Evolutionary conservation across 2,329 filamentous ascomycete species (phyloP), one percentile per base, ranked within the genome.

Genomic region (Aspergillus felis): DNA sequence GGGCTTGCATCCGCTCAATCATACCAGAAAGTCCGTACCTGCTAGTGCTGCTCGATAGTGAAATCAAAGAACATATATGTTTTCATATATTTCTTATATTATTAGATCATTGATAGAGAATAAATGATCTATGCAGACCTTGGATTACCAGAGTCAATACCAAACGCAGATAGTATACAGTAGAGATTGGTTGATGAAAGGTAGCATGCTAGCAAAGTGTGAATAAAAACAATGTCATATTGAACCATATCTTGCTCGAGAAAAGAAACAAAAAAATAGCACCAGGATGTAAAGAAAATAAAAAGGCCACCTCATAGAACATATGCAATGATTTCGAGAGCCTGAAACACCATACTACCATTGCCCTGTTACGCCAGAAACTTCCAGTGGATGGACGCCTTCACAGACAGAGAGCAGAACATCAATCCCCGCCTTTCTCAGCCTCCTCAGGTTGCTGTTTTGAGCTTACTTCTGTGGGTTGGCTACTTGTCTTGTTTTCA

Each of bases 271-370:
- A 44, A 58, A 58, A 29, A 28, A 38, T 50, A 48, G 27, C 46
- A 56, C 25, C 14, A 53, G 32, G 48, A 53, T 55, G 38, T 29
- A 22, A 49, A 47, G 46, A 51, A 56, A 25, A 46, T 42, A 55
- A 46, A 51, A 53, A 51, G 25, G n/a, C 7, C 51, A 29, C 24
- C 25, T 57, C 55, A 48, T 58, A n/a, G 52, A 59, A 61, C 46
- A 59, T 61, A 68, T 60, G 57, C 57, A 61, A 62, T 51, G 28
- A 24, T 57, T 32, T 50, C 50, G 53, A 59, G 53, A 59, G 61
- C 64, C 68, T 64, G 57, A 69, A 74, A 74, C 71, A 73, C 72
- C 72, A 64, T 68, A 66, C 66, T 67, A 64, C 68, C 68, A 62
- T 66, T 63, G 63, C 62, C 70, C 66, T 52, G 32, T 72, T 73